Percentiles rank a stretch among this genome's conserved stretches.
phyloP scores from a whole-genome alignment of 345 rosid species.

The Excoecaria cochinchinensis region DNA sequence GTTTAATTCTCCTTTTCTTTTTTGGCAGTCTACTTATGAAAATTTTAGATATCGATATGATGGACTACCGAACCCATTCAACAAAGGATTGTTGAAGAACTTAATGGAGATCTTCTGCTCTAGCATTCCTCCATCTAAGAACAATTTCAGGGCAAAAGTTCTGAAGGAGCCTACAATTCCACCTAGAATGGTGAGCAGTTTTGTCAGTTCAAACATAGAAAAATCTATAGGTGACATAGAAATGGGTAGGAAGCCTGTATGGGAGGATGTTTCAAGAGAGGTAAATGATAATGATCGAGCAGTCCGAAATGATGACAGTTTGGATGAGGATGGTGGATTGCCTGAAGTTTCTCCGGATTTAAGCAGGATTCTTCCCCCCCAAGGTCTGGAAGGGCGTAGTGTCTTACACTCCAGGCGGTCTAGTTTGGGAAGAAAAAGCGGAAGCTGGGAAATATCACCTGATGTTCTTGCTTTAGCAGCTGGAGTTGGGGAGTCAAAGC shows the following conservation, averaged over 20 bases:
- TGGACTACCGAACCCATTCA: slow-evolving; percentile 61
- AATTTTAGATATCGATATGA: slow-evolving; percentile 80
- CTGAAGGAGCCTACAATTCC: slow-evolving; percentile 46
- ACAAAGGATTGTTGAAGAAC: slow-evolving; percentile 65
- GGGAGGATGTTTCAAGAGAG: slow-evolving; percentile 44
- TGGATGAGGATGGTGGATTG: slow-evolving; percentile 38
- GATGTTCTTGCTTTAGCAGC: slow-evolving; percentile 38
- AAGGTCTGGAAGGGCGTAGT: slow-evolving; percentile 55
- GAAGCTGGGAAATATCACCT: slow-evolving; percentile 73
- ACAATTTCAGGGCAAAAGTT: slow-evolving; percentile 74
- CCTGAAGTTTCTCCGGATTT: slow-evolving; percentile 49
- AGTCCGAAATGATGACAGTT: slow-evolving; percentile 24
- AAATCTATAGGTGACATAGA: slow-evolving; percentile 55
- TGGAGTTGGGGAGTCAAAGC: slow-evolving; percentile 39
- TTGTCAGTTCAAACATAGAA: slow-evolving; percentile 42
- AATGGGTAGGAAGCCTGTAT: slow-evolving; percentile 67
- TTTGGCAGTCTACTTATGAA: slow-evolving; percentile 87
- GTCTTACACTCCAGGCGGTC: slow-evolving; percentile 47
- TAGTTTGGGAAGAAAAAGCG: slow-evolving; percentile 70
- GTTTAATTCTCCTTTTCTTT: neutral
- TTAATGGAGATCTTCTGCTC: slow-evolving; percentile 75
- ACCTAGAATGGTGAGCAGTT: slow-evolving; percentile 47
- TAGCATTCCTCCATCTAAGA: slow-evolving; percentile 59
- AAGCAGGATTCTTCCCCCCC: slow-evolving; percentile 67
- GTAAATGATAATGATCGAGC: slow-evolving; percentile 10